These are phyloP conservation scores for Phtheirospermum japonicum DNA, from an alignment of 257 asterid species.

Conservation along the genomic window DNA sequence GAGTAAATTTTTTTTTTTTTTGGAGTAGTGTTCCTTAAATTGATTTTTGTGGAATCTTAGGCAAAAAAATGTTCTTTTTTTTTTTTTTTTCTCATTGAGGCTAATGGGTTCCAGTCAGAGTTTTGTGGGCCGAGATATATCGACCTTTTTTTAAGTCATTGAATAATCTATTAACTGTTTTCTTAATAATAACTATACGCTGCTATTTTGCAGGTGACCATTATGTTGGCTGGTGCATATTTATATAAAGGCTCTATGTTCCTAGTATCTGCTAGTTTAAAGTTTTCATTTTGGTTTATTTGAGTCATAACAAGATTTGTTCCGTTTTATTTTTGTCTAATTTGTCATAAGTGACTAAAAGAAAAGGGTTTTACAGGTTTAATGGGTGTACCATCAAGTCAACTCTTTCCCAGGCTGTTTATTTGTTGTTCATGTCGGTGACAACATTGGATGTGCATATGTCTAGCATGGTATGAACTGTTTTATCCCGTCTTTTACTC, in stretches of 20 bases:
- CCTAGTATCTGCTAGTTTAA: not conserved
- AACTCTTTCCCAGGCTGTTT: constrained; percentile 23
- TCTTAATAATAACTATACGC: no score
- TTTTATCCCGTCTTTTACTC: constrained; percentile 17
- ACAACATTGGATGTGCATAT: constrained; percentile 27
- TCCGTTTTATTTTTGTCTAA: not conserved
- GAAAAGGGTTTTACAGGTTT: constrained; percentile 32
- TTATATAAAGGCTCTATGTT: not conserved
- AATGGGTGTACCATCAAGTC: constrained; percentile 31
- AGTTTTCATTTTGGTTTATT: constrained; percentile 16
- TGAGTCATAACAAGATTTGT: constrained; percentile 3
- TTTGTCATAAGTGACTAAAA: not conserved
- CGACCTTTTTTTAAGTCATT: not conserved
- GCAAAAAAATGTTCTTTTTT: constrained; percentile 1
- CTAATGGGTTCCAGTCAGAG: not conserved
- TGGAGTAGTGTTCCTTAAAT: no score
- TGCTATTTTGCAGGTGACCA: no score
- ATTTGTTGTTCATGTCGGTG: constrained; percentile 35
- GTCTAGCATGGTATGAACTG: constrained; percentile 37
- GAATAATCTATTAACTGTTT: no score
- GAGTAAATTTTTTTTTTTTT: not conserved
- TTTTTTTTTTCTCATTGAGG: not conserved
- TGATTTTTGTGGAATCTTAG: no score
- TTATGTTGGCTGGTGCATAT: constrained; percentile 16
- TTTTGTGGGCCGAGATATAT: constrained; percentile 3